Evolutionary conservation across 768 basidiomycete species (phyloP).

Genomic region (Tulasnella sp.): DNA sequence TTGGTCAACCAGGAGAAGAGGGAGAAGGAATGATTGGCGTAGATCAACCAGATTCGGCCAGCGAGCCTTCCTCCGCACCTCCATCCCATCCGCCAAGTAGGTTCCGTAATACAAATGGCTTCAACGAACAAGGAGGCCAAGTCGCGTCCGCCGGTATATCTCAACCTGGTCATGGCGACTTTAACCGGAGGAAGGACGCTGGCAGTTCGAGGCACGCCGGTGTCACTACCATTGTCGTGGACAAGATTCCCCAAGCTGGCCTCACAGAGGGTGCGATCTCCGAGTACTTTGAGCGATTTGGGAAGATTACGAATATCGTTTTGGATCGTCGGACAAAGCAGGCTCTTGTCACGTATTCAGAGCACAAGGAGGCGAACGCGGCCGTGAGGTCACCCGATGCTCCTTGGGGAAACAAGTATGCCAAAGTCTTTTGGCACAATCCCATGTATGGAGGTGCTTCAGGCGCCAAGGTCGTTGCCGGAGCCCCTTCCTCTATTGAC

Average conservation of each 20-base stretch:
- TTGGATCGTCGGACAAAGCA: slow-evolving; percentile 63
- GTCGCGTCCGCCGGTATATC: slow-evolving; percentile 34
- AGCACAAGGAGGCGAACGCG: slow-evolving; percentile 68
- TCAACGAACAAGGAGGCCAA: slow-evolving; percentile 34
- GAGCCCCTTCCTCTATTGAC: slow-evolving; percentile 59
- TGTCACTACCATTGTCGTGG: slow-evolving; percentile 75
- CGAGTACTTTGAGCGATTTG: slow-evolving; percentile 84
- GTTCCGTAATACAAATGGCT: no score
- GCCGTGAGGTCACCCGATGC: slow-evolving; percentile 92
- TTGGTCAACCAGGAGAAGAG: not conserved
- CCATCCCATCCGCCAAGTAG: slow-evolving; percentile 20
- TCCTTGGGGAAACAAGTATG: slow-evolving; percentile 89
- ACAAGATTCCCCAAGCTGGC: slow-evolving; percentile 83
- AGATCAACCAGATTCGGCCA: not conserved
- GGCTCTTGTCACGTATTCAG: slow-evolving; percentile 77
- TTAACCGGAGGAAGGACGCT: slow-evolving; percentile 20
- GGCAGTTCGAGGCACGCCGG: slow-evolving; percentile 50
- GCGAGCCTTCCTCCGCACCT: slow-evolving; percentile 21
- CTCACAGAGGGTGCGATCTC: slow-evolving; percentile 67
- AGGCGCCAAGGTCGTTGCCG: slow-evolving; percentile 67
- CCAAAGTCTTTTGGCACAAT: slow-evolving; percentile 91
- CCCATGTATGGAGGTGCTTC: slow-evolving; percentile 81
- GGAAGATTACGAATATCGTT: slow-evolving; percentile 83
- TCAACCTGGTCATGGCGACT: slow-evolving; percentile 34
- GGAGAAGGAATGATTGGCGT: not conserved